Evolutionary conservation across 1,139 yeast species (phyloP).

Genomic region (Taiozyma sp.): DNA sequence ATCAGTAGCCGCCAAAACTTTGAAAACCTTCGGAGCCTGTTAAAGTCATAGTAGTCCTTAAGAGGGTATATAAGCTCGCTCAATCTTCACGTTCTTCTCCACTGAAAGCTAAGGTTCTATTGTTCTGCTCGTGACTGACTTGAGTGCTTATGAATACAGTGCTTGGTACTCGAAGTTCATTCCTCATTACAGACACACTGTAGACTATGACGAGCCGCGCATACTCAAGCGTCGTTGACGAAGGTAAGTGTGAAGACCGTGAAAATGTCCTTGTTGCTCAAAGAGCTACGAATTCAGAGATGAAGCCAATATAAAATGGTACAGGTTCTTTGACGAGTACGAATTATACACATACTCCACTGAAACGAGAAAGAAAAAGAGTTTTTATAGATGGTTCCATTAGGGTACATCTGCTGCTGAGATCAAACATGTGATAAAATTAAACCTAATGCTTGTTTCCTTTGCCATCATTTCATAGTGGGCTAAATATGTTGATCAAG

Average conservation of each 20-base stretch:
- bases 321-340: constrained; percentile 55
- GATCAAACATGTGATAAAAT: constrained; percentile 44
- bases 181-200: not conserved
- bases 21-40: not conserved
- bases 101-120: not conserved
- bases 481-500: constrained; percentile 41
- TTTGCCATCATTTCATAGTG: constrained; percentile 36
- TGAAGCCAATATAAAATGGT: constrained; percentile 59
- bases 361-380: constrained; percentile 33
- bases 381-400: constrained; percentile 65
- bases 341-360: constrained; percentile 48
- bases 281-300: constrained; percentile 38
- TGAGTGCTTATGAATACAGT: not conserved
- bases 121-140: not conserved
- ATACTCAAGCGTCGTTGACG: not conserved
- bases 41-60: too few relatives aligned
- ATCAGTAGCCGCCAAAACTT: not conserved
- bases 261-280: not conserved
- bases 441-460: constrained; percentile 44
- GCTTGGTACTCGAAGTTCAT: constrained; percentile 2
- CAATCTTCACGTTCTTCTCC: not conserved
- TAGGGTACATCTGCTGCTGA: constrained; percentile 48
- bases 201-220: not conserved
- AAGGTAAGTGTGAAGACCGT: not conserved
- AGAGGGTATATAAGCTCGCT: not conserved